Conservation (phyloP, 352 stramenopile genomes). For the Globisporangium paddicum region DNA sequence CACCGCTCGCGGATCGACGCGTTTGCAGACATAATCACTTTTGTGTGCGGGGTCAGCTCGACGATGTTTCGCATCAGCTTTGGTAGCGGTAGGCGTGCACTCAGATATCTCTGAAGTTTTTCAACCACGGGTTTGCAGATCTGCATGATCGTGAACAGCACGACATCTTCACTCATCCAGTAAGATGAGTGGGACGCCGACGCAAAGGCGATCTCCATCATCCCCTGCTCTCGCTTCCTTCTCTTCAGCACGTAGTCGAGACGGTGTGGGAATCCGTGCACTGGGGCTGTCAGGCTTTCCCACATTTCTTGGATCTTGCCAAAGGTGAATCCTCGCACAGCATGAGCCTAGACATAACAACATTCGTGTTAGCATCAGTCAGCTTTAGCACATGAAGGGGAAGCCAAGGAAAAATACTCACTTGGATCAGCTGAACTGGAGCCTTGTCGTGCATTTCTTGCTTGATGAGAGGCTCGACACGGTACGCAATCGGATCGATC, state of each 20-base stretch:
- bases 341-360: slow-evolving; percentile 34
- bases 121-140: slow-evolving; percentile 81
- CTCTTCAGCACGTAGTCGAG: slow-evolving; percentile 81
- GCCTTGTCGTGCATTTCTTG: slow-evolving; percentile 87
- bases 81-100: slow-evolving; percentile 58
- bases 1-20: slow-evolving; percentile 74
- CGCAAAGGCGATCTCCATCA: slow-evolving; percentile 85
- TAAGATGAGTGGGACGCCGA: slow-evolving; percentile 84
- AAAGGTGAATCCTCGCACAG: slow-evolving; percentile 59
- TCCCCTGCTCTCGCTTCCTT: slow-evolving; percentile 71
- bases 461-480: slow-evolving; percentile 86
- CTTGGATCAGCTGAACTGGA: slow-evolving; percentile 75
- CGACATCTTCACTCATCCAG: slow-evolving; percentile 86
- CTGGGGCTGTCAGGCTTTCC: slow-evolving; percentile 59
- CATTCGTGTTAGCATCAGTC: not conserved
- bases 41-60: slow-evolving; percentile 72
- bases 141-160: slow-evolving; percentile 85
- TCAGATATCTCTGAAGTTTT: slow-evolving; percentile 80
- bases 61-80: slow-evolving; percentile 74
- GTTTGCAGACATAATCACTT: slow-evolving; percentile 59
- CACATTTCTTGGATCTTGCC: slow-evolving; percentile 76
- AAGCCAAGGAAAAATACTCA: slow-evolving; percentile 11
- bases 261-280: slow-evolving; percentile 70
- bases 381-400: not conserved
- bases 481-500: slow-evolving; percentile 90